Evolutionary conservation across 805 yeast species (phyloP).

Genomic region (Starmerella vaccinii): DNA sequence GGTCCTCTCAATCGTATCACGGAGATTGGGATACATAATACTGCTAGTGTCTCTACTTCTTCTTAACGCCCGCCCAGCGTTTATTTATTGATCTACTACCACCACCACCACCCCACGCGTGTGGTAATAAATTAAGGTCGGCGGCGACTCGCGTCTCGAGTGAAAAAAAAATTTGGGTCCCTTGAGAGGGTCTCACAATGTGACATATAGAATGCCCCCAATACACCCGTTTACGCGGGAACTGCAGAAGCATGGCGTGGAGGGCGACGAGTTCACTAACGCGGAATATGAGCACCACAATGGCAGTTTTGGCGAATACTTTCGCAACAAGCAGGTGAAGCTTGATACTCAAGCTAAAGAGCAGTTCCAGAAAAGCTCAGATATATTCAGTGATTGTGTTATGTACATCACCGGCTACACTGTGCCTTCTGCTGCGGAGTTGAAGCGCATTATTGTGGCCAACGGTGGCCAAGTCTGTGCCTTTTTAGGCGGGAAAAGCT

Average conservation of each 20-base stretch:
- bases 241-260: constrained; percentile 14
- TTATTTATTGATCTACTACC: too few species aligned
- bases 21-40: too few species aligned
- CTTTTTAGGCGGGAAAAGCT: constrained; percentile 56
- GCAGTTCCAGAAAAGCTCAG: constrained; percentile 36
- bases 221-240: constrained; percentile 20
- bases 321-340: constrained; percentile 48
- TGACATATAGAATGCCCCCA: neutral
- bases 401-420: constrained; percentile 88
- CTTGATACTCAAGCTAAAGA: constrained; percentile 41
- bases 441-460: constrained; percentile 59
- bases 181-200: neutral
- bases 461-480: constrained; percentile 75
- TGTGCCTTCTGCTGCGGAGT: constrained; percentile 58
- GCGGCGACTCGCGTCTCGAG: too few species aligned
- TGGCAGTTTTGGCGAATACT: constrained; percentile 60
- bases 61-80: too few species aligned
- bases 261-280: constrained; percentile 14
- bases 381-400: constrained; percentile 51
- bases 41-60: too few species aligned
- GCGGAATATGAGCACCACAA: constrained; percentile 15
- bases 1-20: neutral
- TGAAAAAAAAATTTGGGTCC: too few species aligned
- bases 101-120: too few species aligned
- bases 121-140: too few species aligned